A percentile compares a stretch with the other conserved stretches of the same genome.
phyloP scores from a whole-genome alignment of 1,284 basidiomycete species.

The Kwoniella shivajii region DNA sequence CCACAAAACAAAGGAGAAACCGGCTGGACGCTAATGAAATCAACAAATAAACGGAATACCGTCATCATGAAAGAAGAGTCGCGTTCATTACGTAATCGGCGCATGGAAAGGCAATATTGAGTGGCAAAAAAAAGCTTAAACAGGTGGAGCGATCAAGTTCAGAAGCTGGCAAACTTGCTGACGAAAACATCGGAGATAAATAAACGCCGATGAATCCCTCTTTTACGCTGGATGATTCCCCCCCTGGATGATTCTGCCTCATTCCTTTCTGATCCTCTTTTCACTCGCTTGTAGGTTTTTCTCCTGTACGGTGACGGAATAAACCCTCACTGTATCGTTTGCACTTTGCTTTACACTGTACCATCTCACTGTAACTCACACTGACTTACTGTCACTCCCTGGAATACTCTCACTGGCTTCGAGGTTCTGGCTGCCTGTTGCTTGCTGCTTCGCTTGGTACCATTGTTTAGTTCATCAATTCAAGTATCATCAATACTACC shows the following conservation, averaged over 20 bases:
- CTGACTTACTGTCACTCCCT: background rate
- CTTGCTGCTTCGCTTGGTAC: background rate
- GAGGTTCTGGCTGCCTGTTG: background rate
- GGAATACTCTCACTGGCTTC: constrained; percentile 1
- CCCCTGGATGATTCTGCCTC: too few relatives aligned
- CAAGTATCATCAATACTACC: background rate
- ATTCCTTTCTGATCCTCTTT: background rate
- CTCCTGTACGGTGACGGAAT: background rate
- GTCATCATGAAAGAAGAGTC: background rate
- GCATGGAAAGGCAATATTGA: background rate
- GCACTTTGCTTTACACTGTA: background rate
- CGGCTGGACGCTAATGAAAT: background rate
- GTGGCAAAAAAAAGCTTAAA: constrained; percentile 18
- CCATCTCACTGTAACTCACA: background rate
- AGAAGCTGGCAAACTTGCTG: background rate
- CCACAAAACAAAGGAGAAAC: background rate
- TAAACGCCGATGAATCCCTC: constrained; percentile 7
- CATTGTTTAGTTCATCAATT: constrained; percentile 5
- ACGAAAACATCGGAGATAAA: constrained; percentile 22
- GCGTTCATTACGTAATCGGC: constrained; percentile 14
- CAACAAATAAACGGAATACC: background rate
- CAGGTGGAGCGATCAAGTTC: constrained; percentile 12
- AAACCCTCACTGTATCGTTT: background rate
- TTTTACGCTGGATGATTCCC: background rate
- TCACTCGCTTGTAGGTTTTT: background rate